A percentile compares a stretch with the other conserved stretches of the same genome.
phyloP scores from a whole-genome alignment of 2,329 filamentous ascomycete genomes.

The Calonectria pseudoreteaudii region DNA sequence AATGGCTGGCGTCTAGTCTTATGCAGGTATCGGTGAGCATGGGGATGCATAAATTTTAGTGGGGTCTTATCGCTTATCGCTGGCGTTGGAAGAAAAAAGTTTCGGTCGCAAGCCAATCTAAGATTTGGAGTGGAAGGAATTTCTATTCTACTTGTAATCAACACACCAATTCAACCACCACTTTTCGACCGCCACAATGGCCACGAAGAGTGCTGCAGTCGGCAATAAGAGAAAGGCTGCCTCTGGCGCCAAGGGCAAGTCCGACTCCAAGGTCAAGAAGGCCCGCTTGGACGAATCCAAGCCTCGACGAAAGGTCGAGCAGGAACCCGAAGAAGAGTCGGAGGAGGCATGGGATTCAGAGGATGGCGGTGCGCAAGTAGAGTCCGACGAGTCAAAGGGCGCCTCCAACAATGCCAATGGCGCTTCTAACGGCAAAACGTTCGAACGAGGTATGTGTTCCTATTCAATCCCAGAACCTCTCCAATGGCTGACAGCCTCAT shows the following conservation, averaged over 20 bases:
- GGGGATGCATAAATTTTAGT: background rate
- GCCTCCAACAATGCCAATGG: constrained; percentile 46
- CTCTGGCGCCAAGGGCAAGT: constrained; percentile 56
- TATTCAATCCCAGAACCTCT: background rate
- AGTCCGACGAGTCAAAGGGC: constrained; percentile 53
- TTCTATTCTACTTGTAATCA: constrained; percentile 30
- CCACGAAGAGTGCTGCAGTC: constrained; percentile 58
- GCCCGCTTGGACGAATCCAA: constrained; percentile 55
- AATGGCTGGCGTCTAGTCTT: background rate
- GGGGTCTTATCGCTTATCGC: background rate
- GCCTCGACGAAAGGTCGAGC: constrained; percentile 50
- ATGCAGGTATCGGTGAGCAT: background rate
- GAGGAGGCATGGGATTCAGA: constrained; percentile 63
- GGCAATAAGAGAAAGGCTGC: constrained; percentile 70
- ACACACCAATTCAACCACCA: constrained; percentile 23
- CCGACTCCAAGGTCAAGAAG: constrained; percentile 63
- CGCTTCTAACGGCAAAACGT: constrained; percentile 50
- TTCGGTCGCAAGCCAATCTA: background rate
- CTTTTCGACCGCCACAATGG: constrained; percentile 53
- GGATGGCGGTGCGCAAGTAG: constrained; percentile 64
- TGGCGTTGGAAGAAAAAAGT: background rate
- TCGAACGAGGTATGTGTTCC: constrained; percentile 54
- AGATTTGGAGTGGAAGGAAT: constrained; percentile 31
- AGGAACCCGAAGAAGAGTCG: constrained; percentile 56
- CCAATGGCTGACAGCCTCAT: constrained; percentile 21